Conservation (phyloP, 192 early-diverging fungal genomes). For the Geranomyces variabilis region DNA sequence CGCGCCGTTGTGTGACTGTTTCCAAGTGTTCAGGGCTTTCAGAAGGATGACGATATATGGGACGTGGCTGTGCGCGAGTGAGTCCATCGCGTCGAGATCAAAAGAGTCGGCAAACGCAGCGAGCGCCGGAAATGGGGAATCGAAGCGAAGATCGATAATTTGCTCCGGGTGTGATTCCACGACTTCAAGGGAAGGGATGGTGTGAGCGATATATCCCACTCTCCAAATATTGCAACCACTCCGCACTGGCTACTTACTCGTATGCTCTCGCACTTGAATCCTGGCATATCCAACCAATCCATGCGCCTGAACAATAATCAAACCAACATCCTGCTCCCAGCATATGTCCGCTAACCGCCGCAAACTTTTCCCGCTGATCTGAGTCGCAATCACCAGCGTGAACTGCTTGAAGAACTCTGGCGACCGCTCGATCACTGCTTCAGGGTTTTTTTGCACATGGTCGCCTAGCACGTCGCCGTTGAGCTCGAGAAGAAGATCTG, state of each 20-base stretch:
- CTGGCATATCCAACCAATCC: constrained; percentile 82
- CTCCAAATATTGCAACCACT: not conserved
- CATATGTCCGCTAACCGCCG: constrained; percentile 65
- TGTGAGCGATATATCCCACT: constrained; percentile 6
- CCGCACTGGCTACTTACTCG: constrained; percentile 47
- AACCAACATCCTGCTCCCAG: constrained; percentile 62
- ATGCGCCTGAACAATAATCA: constrained; percentile 69
- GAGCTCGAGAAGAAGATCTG: constrained; percentile 75
- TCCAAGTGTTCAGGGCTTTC: constrained; percentile 77
- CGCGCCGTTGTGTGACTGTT: constrained; percentile 57
- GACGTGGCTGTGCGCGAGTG: constrained; percentile 75
- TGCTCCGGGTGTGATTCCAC: constrained; percentile 86
- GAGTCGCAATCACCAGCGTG: constrained; percentile 75
- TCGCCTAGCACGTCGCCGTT: constrained; percentile 83
- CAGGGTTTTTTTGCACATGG: constrained; percentile 57
- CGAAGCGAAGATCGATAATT: constrained; percentile 78
- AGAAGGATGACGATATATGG: constrained; percentile 85
- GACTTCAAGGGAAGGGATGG: constrained; percentile 55
- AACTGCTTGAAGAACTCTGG: constrained; percentile 70
- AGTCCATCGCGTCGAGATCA: constrained; percentile 69
- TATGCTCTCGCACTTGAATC: constrained; percentile 75
- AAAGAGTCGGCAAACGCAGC: constrained; percentile 62
- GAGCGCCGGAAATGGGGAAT: constrained; percentile 79
- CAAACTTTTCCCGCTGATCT: constrained; percentile 58
- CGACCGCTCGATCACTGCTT: constrained; percentile 47